Evolutionary conservation across 495 filamentous ascomycete genomes (phyloP), one percentile per base, ranked within the genome.

Genomic region (Pyrenula aspistea): DNA sequence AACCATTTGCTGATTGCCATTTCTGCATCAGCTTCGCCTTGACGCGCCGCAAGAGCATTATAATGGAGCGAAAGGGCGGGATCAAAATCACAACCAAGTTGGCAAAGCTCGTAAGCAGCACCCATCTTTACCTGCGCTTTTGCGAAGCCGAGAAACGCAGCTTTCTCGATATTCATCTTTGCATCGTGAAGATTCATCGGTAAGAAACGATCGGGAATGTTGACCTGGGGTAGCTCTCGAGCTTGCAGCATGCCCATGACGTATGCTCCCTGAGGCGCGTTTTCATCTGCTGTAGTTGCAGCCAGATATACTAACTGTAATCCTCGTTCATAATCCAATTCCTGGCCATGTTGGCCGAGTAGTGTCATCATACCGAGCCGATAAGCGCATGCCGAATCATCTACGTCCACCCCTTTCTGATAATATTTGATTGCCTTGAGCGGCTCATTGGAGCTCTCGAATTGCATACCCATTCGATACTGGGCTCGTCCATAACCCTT

Each of bases 1-100:
- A 97, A 97, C 93, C 93, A 98, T 70, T 96, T 94, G 65, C 91
- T 96, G 58, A 98, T 92, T 22, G 91, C 89, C 80, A 98, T 90
- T 54, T 95, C 89, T 0, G 92, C 93, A 63, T 97, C 93, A 0
- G 88, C 72, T 62, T 96, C 90, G 10, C 83, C 83, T 69, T 97
- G 94, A 48, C 87, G 83, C 2, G 93, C 86, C 20, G 93, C 94
- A 48, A 98, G 78, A 55, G 89, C 90, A 66, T 96, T 96, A 69
- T 98, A 98, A 62, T 98, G 93, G 57, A 98, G 70, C 2, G 92
- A 96, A 53, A 95, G 73, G 3, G 87, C 84, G 0, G 93, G 93
- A 62, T 92, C 88, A 70, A 98, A 98, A 61, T 97, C 92, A 67
- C 93, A 96, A 22, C 89, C 88, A 10, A 98, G 77, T 63, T 90